A percentile compares a stretch with the other conserved stretches of the same genome.
These are phyloP conservation scores for Nemania serpens DNA, from an alignment of 2,329 filamentous ascomycete genomes.

Conservation along the genomic window DNA sequence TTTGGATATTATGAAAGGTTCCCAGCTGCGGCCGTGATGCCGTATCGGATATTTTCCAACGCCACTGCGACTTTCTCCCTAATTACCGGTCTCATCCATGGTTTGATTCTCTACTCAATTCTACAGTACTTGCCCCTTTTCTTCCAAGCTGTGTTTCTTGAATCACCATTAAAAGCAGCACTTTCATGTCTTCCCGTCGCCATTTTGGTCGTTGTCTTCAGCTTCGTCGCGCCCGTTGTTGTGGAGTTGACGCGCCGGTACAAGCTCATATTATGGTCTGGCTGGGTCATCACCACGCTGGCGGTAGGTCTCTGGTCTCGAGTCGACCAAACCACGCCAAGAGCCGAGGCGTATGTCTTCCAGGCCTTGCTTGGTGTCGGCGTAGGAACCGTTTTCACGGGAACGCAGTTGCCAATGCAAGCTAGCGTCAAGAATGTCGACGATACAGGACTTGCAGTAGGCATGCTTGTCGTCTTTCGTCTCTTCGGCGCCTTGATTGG, in stretches of 20 bases:
- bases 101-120: conserved; percentile 8
- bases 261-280: not conserved
- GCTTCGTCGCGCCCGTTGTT: not conserved
- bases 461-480: conserved; percentile 41
- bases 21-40: conserved; percentile 36
- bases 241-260: not conserved
- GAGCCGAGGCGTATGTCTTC: not conserved
- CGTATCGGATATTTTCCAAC: conserved; percentile 5
- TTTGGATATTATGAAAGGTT: conserved; percentile 61
- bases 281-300: conserved; percentile 7
- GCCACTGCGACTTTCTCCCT: conserved; percentile 34
- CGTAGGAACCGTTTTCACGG: conserved; percentile 6
- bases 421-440: conserved; percentile 40
- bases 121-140: conserved; percentile 44
- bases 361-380: not conserved
- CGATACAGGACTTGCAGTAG: conserved; percentile 42
- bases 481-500: conserved; percentile 46
- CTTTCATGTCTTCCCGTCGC: not conserved
- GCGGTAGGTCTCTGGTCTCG: not conserved
- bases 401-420: conserved; percentile 38
- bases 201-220: not conserved
- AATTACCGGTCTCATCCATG: conserved; percentile 17
- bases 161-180: not conserved
- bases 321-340: too few species aligned
- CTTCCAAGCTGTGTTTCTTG: conserved; percentile 48